These are phyloP conservation scores for Auriscalpium microsporum DNA, from an alignment of 768 basidiomycete genomes.

Conservation along the genomic window DNA sequence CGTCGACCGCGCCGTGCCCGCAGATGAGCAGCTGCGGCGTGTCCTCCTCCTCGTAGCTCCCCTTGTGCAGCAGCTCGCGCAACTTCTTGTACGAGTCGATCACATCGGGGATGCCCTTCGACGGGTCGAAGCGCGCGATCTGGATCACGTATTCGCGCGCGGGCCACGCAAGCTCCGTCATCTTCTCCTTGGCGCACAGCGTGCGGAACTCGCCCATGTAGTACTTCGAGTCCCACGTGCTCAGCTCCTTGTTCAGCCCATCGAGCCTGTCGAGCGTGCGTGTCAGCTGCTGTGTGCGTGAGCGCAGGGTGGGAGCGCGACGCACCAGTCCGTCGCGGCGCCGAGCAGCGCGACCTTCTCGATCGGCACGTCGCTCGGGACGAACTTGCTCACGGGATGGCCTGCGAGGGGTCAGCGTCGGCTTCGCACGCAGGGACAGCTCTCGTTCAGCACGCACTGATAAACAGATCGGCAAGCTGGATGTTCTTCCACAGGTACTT, in stretches of 20 bases:
- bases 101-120: constrained; percentile 76
- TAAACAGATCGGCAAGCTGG: constrained; percentile 81
- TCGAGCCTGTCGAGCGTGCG: constrained; percentile 52
- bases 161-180: constrained; percentile 74
- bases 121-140: constrained; percentile 90
- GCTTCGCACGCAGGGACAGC: not conserved
- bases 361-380: constrained; percentile 73
- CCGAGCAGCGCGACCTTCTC: constrained; percentile 67
- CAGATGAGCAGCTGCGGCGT: constrained; percentile 73
- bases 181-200: constrained; percentile 72
- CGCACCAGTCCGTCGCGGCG: constrained; percentile 80
- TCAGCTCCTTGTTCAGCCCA: constrained; percentile 87
- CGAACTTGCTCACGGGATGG: constrained; percentile 92
- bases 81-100: constrained; percentile 84
- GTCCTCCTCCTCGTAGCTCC: constrained; percentile 38
- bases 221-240: constrained; percentile 72
- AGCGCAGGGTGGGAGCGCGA: constrained; percentile 9
- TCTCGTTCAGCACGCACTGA: constrained; percentile 42
- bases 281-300: not conserved
- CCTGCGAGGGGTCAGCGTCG: constrained; percentile 23
- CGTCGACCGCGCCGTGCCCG: constrained; percentile 91
- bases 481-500: constrained; percentile 93
- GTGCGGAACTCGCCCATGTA: constrained; percentile 86
- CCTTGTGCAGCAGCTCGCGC: constrained; percentile 49
- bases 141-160: constrained; percentile 81